Base-by-base conservation (phyloP, 1,284 basidiomycete genomes). In the Fomitopsis pinicola region DNA sequence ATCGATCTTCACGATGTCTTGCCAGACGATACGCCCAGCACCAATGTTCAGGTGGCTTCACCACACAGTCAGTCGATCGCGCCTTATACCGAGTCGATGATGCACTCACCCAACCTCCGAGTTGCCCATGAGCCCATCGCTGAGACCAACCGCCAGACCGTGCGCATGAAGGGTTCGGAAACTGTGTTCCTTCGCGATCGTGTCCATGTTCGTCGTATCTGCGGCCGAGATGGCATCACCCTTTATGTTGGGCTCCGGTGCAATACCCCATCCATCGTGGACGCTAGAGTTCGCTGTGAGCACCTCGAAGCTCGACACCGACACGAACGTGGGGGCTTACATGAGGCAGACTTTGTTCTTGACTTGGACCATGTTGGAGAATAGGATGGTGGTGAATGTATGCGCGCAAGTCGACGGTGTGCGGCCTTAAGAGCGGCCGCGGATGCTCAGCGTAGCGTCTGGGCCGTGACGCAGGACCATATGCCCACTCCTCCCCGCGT, bases 91-190 rank as follows among this genome's bases (percentile, higher is more conserved):
- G 50, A 36, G 45, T 14, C 22, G 61, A 28, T 30, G 61, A 28
- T 33, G 55, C 60, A 77, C 87, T 64, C 69, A 94, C 92, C 94
- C 94, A 64, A 96, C 94, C 78, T 96, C 94, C 6, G 93, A 95
- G 80, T 97, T 96, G 26, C 94, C 94, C 94, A 97, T 97, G 55
- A 97, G 83, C 0, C 94, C 94, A 55, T 96, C 94, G 72, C 81
- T 92, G 58, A 97, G 81, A 1, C 94, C 94, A 17, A 96, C 94
- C 4, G 94, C 89, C 17, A 91, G 80, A 17, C 94, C 94, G 67
- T 94, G 92, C 0, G 94, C 94, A 22, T 83, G 78, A n/a, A 97
- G 82, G 12, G 81, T 81, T 56, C 89, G 84, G 69, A 84, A 84
- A 66, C 85, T 84, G 74, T 94, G 84, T n/a, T 89, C 82, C 71